Base-by-base conservation (phyloP, 2,329 filamentous ascomycete species). In the Colletotrichum sansevieriae region DNA sequence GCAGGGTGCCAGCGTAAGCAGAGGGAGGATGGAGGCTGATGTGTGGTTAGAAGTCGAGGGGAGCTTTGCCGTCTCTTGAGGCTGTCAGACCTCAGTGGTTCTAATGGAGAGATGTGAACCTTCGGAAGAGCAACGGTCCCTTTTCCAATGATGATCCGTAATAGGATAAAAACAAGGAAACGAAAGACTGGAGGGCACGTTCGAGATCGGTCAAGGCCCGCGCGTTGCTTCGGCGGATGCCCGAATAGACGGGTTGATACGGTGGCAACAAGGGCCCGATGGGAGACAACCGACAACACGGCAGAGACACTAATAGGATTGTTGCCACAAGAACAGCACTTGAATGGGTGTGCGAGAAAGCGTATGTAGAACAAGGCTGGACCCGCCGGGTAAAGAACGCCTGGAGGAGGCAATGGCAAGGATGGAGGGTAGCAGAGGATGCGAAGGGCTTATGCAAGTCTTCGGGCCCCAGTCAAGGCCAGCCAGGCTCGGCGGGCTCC, bases 371-470 rank as follows among this genome's bases (percentile, higher is more conserved):
- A 15, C 60, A 66, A 69, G 62, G 66, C 62, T 61, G 56, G 18
- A 9, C 8, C 25, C 62, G 29, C 55, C 11, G 4, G 66, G 12
- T 29, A 18, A 15, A 43, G 47, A 3, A 37, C 8, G 7, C 41
- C 12, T 33, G 39, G 52, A 57, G 25, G 55, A 56, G 35, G 35
- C 20, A 66, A 46, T 15, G 41, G 15, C 55, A 43, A 43, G 56
- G 11, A 61, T 35, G 66, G 66, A 56, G 56, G 55, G 49, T 61
- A 8, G 35, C 11, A 44, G 47, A 29, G 49, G 29, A 60, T 49
- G 46, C 25, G 54, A 56, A 44, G 55, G 47, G 41, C 46, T 35
- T 56, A 55, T 69, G 66, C 56, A 69, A 69, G 55, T 44, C 49
- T 61, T 52, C 41, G 66, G 46, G 10, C 55, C 37, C 41, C 25